Evolutionary conservation across 1,284 basidiomycete genomes (phyloP), one percentile per base, ranked within the genome.

Genomic region (Hortiboletus rubellus): DNA sequence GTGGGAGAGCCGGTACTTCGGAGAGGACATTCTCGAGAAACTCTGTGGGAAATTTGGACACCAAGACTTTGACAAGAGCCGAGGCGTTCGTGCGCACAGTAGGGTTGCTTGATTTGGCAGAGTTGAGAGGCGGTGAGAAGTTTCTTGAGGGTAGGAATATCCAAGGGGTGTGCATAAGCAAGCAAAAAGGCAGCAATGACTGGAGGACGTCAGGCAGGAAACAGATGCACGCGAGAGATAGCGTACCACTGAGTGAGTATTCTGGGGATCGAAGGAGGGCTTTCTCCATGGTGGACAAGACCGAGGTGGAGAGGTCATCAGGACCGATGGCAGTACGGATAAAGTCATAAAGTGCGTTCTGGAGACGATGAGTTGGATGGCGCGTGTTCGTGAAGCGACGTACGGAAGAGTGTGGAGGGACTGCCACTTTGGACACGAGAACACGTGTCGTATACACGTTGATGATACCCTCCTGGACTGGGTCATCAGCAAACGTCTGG

Each of bases 41-140:
- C 6, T 73, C 62, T 17, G 72, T 62, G 10, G 59, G 50, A 3
- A 49, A 63, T 30, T 74, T 75, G 30, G 69, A 57, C 6, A 85
- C 66, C 46, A 91, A 64, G 9, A 82, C 78, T 51, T 78, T 77
- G 77, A 94, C 89, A 7, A 96, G 76, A 0, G 75, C 69, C 34
- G 85, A 72, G 0, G 89, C 80, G 57, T 82, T 82, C 0, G 77
- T 59, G 31, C 94, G 85, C 3, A 87, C 86, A 27, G 77, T 63
- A 0, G 82, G 64, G 60, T 92, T 94, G 57, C 81, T 83, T 1
- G 94, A 96, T 73, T 94, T 96, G 22, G 91, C 78, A 50, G 83
- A 82, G 61, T 83, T 89, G 76, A 31, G 83, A 76, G 43, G 88
- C 81, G 0, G 83, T 78, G 12, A 94, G 75, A 6, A 95, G 70